Evolutionary conservation across 345 rosid genomes (phyloP).

Genomic region (Camelina sativa): DNA sequence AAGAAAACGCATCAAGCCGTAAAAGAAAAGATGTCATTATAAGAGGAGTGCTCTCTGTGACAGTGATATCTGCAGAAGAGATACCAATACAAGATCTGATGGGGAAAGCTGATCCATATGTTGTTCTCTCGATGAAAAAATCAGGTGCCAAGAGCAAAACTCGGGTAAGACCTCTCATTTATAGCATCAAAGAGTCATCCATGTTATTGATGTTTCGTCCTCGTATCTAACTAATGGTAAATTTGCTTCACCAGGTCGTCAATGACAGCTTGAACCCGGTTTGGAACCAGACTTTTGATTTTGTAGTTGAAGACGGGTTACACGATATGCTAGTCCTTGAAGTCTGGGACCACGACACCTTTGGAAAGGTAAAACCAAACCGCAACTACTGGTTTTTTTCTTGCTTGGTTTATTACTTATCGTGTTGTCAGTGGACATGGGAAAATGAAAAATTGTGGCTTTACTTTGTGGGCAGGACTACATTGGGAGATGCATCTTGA

Average conservation of each 20-base stretch:
- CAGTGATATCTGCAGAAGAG: constrained; percentile 94
- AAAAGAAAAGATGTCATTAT: constrained; percentile 82
- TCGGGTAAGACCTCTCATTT: constrained; percentile 54
- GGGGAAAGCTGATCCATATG: constrained; percentile 98
- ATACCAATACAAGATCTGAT: constrained; percentile 78
- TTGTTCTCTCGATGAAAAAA: constrained; percentile 88
- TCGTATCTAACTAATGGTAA: constrained; percentile 4
- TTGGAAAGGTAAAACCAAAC: constrained; percentile 79
- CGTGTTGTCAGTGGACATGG: background rate
- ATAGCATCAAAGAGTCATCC: constrained; percentile 18
- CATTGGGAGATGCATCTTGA: constrained; percentile 94
- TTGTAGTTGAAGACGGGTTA: constrained; percentile 94
- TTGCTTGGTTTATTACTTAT: background rate
- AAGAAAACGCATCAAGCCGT: constrained; percentile 52
- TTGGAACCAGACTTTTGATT: constrained; percentile 98
- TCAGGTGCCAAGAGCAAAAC: constrained; percentile 77
- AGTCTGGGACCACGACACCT: constrained; percentile 96
- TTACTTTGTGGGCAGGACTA: constrained; percentile 59
- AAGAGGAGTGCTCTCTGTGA: constrained; percentile 91
- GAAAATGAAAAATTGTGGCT: background rate
- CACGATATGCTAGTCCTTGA: constrained; percentile 96
- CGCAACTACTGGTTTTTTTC: background rate
- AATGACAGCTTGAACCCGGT: constrained; percentile 89
- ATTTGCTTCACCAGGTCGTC: constrained; percentile 67
- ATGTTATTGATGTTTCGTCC: constrained; percentile 1